Conservation (phyloP, 2,329 filamentous ascomycete genomes). For the Hortaea werneckii region DNA sequence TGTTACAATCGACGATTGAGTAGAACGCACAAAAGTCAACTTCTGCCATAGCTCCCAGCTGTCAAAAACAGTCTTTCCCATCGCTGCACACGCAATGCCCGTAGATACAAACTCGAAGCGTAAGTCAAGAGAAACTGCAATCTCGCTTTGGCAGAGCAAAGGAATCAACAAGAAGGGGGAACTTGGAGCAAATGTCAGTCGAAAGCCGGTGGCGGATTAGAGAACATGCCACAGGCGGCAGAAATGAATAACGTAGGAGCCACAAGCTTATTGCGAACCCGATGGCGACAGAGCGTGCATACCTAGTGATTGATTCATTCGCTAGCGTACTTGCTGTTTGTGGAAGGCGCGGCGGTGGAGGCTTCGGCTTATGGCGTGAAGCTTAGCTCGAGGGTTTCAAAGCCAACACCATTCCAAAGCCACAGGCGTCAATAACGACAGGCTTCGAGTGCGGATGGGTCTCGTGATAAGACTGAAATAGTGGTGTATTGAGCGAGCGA, state of each 20-base stretch:
- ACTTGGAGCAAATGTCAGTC: not conserved
- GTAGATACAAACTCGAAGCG: not conserved
- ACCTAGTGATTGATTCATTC: conserved; percentile 2
- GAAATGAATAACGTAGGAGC: too few species aligned
- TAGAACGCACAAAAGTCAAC: conserved; percentile 69
- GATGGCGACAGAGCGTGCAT: not conserved
- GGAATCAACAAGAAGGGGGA: too few species aligned
- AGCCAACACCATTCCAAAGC: too few species aligned
- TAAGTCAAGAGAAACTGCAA: too few species aligned
- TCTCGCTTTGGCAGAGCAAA: too few species aligned
- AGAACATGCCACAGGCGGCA: too few species aligned
- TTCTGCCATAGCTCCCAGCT: conserved; percentile 77
- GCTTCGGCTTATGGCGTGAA: not conserved
- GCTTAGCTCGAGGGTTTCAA: not conserved
- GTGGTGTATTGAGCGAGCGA: not conserved
- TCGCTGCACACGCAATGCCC: not conserved
- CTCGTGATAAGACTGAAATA: not conserved
- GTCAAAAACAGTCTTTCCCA: conserved; percentile 30
- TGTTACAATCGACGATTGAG: not conserved
- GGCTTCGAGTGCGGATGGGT: not conserved
- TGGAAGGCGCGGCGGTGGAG: conserved; percentile 1
- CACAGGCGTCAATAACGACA: too few species aligned
- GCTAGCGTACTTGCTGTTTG: conserved; percentile 2
- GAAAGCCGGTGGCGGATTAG: not conserved
- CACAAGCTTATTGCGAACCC: too few species aligned